phyloP scores from a whole-genome alignment of 2,329 filamentous ascomycete species.

The Pseudodiploospora longispora region DNA sequence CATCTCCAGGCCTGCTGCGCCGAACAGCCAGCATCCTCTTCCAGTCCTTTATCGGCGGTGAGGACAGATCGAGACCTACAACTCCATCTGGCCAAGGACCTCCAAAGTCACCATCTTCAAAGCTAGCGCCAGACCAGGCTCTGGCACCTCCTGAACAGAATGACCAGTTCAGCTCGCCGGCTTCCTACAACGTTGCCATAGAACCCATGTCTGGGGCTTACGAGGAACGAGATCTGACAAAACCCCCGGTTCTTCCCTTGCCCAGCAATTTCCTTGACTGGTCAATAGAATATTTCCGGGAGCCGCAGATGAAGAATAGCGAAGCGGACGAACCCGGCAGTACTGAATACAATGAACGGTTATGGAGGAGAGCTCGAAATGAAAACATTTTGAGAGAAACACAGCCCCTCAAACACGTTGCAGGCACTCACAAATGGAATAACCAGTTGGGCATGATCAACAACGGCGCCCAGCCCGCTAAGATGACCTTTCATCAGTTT shows the following conservation, averaged over 20 bases:
- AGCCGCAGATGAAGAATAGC: slow-evolving; percentile 95
- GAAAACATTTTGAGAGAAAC: slow-evolving; percentile 88
- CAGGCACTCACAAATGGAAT: slow-evolving; percentile 81
- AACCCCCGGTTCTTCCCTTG: slow-evolving; percentile 61
- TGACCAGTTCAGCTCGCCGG: slow-evolving; percentile 56
- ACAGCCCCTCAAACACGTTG: slow-evolving; percentile 84
- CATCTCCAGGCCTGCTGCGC: slow-evolving; percentile 51
- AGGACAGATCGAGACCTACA: slow-evolving; percentile 31
- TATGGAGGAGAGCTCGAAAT: slow-evolving; percentile 89
- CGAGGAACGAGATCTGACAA: slow-evolving; percentile 49
- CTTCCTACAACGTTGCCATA: slow-evolving; percentile 67
- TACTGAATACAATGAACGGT: slow-evolving; percentile 87
- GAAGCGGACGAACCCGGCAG: slow-evolving; percentile 95
- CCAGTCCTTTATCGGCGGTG: slow-evolving; percentile 46
- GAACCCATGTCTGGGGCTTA: slow-evolving; percentile 76
- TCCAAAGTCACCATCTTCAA: slow-evolving; percentile 24
- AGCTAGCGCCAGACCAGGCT: slow-evolving; percentile 34
- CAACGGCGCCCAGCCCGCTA: slow-evolving; percentile 80
- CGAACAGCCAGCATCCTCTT: slow-evolving; percentile 58
- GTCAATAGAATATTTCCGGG: slow-evolving; percentile 96
- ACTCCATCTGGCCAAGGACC: slow-evolving; percentile 20
- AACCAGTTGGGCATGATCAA: slow-evolving; percentile 75
- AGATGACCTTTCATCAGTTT: slow-evolving; percentile 96
- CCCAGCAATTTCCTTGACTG: slow-evolving; percentile 83
- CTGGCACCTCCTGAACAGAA: slow-evolving; percentile 62